These are phyloP conservation scores for Thalassiosira livingstoniorum DNA, from an alignment of 352 stramenopile species.

Conservation along the genomic window DNA sequence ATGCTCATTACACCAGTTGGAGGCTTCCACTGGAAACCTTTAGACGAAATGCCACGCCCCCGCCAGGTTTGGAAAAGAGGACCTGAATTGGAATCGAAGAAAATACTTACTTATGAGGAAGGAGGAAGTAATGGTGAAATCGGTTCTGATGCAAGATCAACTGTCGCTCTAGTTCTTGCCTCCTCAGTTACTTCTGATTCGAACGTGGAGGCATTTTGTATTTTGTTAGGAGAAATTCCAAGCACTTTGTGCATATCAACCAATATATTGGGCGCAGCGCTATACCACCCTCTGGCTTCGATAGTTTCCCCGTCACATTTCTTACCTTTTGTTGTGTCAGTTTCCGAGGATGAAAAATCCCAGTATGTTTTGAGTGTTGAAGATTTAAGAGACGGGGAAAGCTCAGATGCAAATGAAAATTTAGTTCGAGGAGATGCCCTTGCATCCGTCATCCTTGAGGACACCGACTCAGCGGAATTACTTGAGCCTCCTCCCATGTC, in stretches of 20 bases:
- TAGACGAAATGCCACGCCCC: conserved; percentile 82
- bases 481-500: conserved; percentile 72
- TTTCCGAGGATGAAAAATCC: conserved; percentile 50
- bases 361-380: conserved; percentile 56
- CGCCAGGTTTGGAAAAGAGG: conserved; percentile 84
- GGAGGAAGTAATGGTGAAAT: conserved; percentile 78
- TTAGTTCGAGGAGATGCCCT: conserved; percentile 47
- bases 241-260: conserved; percentile 70
- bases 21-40: conserved; percentile 85
- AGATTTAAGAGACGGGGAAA: conserved; percentile 26
- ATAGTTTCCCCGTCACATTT: conserved; percentile 21
- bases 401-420: conserved; percentile 18
- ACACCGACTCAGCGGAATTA: conserved; percentile 48
- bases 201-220: conserved; percentile 80
- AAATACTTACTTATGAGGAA: conserved; percentile 86
- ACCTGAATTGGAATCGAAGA: conserved; percentile 82
- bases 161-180: conserved; percentile 78
- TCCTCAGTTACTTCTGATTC: conserved; percentile 63
- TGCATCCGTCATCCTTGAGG: conserved; percentile 55
- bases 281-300: conserved; percentile 35
- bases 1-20: conserved; percentile 85
- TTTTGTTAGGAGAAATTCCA: conserved; percentile 76
- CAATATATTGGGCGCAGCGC: conserved; percentile 60
- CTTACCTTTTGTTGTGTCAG: conserved; percentile 57
- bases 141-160: conserved; percentile 74